phyloP scores from a whole-genome alignment of 495 filamentous ascomycete genomes.

The Xanthoparmelia taractica region DNA sequence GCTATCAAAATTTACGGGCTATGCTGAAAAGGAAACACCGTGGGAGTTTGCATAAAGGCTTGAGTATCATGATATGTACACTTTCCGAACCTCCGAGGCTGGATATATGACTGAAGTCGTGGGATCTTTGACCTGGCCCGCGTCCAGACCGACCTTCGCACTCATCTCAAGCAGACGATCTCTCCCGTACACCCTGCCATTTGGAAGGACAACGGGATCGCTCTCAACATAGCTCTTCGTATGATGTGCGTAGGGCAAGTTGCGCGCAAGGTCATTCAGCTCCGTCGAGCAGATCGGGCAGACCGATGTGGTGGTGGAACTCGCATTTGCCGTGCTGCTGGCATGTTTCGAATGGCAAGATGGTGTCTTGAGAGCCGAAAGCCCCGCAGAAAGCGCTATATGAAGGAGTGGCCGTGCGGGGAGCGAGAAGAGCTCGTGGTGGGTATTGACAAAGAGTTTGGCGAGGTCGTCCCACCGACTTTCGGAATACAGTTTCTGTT shows the following conservation, averaged over 20 bases:
- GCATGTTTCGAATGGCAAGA: conserved; percentile 72
- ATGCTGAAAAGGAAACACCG: not conserved
- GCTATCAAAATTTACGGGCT: conserved; percentile 6
- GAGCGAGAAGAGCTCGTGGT: conserved; percentile 79
- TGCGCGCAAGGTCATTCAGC: conserved; percentile 79
- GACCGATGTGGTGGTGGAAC: conserved; percentile 54
- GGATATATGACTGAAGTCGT: conserved; percentile 62
- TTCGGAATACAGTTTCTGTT: conserved; percentile 62
- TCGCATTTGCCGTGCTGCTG: conserved; percentile 50
- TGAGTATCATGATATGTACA: conserved; percentile 59
- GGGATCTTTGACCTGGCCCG: conserved; percentile 71
- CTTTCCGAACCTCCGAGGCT: conserved; percentile 64
- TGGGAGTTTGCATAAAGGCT: not conserved
- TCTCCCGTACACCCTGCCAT: conserved; percentile 76
- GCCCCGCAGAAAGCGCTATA: conserved; percentile 80
- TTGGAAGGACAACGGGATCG: conserved; percentile 80
- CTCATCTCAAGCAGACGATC: conserved; percentile 67
- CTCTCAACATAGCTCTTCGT: conserved; percentile 84
- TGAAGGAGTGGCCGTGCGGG: conserved; percentile 80
- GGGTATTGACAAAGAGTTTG: conserved; percentile 73
- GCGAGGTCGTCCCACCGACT: conserved; percentile 69
- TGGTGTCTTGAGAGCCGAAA: conserved; percentile 93
- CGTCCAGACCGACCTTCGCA: conserved; percentile 57
- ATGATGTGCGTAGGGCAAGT: conserved; percentile 89
- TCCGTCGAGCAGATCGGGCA: conserved; percentile 96